Conservation (phyloP, 192 early-diverging fungal species). For the Coemansia sp. region DNA sequence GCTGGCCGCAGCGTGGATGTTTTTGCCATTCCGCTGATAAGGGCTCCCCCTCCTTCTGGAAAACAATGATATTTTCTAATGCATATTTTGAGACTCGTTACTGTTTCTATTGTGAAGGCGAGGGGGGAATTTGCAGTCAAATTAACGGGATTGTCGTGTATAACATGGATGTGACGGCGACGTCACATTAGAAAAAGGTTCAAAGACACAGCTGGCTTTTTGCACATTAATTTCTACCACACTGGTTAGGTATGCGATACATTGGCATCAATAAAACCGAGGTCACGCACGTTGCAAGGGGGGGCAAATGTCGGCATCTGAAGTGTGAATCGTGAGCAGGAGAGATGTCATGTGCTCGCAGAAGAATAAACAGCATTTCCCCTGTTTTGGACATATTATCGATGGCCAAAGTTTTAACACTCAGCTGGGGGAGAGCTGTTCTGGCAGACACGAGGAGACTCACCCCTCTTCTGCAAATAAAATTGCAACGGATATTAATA, state of each 20-base stretch:
- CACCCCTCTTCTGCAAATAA: no score
- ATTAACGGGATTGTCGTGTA: no score
- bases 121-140: no score
- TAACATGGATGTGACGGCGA: no score
- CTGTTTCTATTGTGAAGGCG: no score
- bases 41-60: not conserved
- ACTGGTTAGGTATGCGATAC: no score
- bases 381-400: not conserved
- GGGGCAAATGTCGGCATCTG: not conserved
- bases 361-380: not conserved
- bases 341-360: conserved; percentile 4
- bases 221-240: not conserved
- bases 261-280: not conserved
- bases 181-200: no score
- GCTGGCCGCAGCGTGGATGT: conserved; percentile 45
- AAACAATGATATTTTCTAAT: no score
- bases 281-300: not conserved
- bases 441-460: not conserved
- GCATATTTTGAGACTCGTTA: no score
- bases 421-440: not conserved
- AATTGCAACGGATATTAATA: conserved; percentile 3
- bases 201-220: not conserved
- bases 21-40: conserved; percentile 25
- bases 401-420: not conserved
- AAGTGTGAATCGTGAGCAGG: not conserved